Base-by-base conservation (phyloP, 2,329 filamentous ascomycete species). In the Cercospora canescens region DNA sequence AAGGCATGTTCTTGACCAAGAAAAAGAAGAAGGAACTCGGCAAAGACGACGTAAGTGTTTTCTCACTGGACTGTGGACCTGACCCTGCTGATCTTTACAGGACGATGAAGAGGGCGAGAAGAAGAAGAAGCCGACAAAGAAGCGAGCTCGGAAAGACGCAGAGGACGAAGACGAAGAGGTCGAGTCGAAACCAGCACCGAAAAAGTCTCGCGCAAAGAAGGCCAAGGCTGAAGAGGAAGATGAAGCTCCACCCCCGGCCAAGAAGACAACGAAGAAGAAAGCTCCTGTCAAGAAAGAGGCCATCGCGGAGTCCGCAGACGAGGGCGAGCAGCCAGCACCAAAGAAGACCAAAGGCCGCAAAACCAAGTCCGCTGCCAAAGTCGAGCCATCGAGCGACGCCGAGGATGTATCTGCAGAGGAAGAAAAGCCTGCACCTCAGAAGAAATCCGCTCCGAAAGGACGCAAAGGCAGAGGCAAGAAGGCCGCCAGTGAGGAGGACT, bases 1-100 rank as follows among this genome's bases (percentile, higher is more conserved):
- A 73, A 54, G 74, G 73, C 63, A 75, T 76, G 73, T 75, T 75
- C 66, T 54, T 74, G 54, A 78, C 72, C 70, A 76, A 76, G 65
- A 77, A 78, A 67, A 74, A 63, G 73, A 65, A 63, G 60, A 57
- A 60, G 50, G 62, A 66, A 61, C 72, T 71, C 18, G 71, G 72
- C 28, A 62, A 56, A 50, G 60, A 54, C 26, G 48, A 26, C n/a
- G 48, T 52, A 24, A 52, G 45, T 26, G 26, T n/a, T 61, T 54
- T 18, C n/a, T n/a, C 45, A 28, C 18, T 9, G 4, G 6, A 6
- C 5, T 6, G n/a, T 21, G 7, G 9, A 45, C 6, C 35, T 41
- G 21, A 26, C 28, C 18, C 39, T 26, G 56, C 68, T 69, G 39
- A 72, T 60, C n/a, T 45, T 37, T 24, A n/a, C 62, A 69, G 57